Evolutionary conservation across 352 stramenopile genomes (phyloP), one percentile per base, ranked within the genome.

Genomic region (Globisporangium irregulare): DNA sequence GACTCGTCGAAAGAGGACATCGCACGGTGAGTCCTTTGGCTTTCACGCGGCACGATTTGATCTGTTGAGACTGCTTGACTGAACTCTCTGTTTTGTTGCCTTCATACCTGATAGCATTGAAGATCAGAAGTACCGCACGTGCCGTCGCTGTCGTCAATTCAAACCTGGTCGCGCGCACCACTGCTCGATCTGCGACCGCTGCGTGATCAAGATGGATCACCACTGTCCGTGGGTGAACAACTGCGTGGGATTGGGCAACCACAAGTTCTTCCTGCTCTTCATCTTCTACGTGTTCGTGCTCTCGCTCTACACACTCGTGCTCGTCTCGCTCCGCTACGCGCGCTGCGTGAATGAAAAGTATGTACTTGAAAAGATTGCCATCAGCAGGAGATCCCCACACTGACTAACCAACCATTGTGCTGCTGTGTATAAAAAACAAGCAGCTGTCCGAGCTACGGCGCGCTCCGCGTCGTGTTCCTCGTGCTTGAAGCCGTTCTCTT

Each of bases 191-290:
- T 99, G 95, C 80, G 85, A 97, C 71, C 81, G 94, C 66, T 99
- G 96, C 67, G 93, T 99, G 62, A 93, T 99, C 66, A 98, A 99
- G 80, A 99, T 99, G 97, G 98, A 99, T 75, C 97, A 99, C 92
- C 96, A 99, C 77, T 99, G 97, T 78, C 97, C 97, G 27, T 99
- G 97, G 97, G 93, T 99, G 46, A 99, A 99, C 85, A 99, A 99
- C 87, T 99, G 97, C 77, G 97, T 99, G 62, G 98, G 97, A 9
- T 91, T 99, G 70, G 96, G 96, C 64, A 99, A 99, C 85, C 97
- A 99, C 92, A 99, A 99, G 83, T 95, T 95, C 70, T 96, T 96
- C 66, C 66, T 96, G 66, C 83, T 94, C 58, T 96, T 94, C 62
- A 93, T 96, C 70, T 94, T 96, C 69, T 96, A 94, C 71, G 87